These are phyloP conservation scores for Coprinopsis marcescibilis DNA, from an alignment of 768 basidiomycete genomes.

Conservation along the genomic window DNA sequence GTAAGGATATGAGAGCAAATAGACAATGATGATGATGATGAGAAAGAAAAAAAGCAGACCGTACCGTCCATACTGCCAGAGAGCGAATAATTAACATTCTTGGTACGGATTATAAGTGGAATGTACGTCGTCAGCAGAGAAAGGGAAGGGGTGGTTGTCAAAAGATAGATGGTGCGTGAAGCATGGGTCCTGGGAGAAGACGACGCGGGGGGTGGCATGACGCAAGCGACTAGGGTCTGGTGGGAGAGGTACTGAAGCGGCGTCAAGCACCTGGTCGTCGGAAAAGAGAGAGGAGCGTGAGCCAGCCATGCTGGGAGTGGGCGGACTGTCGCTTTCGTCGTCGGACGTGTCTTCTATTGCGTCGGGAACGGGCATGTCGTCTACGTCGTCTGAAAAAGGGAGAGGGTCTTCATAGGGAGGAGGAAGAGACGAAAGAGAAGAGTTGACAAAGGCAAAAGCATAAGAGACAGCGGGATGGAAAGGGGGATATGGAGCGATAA, in stretches of 20 bases:
- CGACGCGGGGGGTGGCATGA: constrained; percentile 50
- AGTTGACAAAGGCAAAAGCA: constrained; percentile 13
- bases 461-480: constrained; percentile 44
- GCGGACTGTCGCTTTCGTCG: constrained; percentile 72
- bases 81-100: constrained; percentile 47
- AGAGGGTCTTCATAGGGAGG: constrained; percentile 48
- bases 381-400: constrained; percentile 60
- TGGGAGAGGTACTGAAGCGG: constrained; percentile 45
- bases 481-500: constrained; percentile 63
- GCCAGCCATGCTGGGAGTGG: constrained; percentile 54
- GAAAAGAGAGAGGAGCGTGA: constrained; percentile 53
- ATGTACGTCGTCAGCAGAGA: constrained; percentile 47
- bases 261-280: constrained; percentile 26
- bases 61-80: neutral
- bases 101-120: constrained; percentile 51
- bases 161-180: constrained; percentile 25
- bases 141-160: constrained; percentile 71
- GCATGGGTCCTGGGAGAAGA: constrained; percentile 53
- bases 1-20: neutral
- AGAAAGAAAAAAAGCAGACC: neutral
- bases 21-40: constrained; percentile 3
- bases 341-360: constrained; percentile 82
- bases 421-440: constrained; percentile 41
- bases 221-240: constrained; percentile 45
- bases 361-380: constrained; percentile 68